Evolutionary conservation across 306 rosid genomes (phyloP), one percentile per base, ranked within the genome.

Genomic region (Vicia sativa): DNA sequence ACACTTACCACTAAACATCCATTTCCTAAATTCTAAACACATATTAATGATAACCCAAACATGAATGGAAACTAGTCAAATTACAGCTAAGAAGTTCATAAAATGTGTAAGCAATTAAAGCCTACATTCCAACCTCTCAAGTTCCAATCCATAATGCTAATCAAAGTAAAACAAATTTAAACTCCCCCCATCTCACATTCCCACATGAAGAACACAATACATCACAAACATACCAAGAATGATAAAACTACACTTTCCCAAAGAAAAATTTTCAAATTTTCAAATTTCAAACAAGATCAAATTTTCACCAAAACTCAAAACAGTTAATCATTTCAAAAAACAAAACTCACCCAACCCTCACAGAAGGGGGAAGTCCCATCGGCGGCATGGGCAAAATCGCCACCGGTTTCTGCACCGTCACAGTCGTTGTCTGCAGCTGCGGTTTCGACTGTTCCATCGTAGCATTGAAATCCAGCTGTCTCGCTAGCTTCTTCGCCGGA

Each of bases 391-490:
- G 82, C 37, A 73, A 57, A 35, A 62, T 56, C 69, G 63, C 64
- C 44, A 64, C 70, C 54, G 78, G 76, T 38, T 63, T 78, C 65
- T 64, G 78, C 26, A 77, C n/a, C 49, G 77, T 15, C 28, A 77
- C 81, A 66, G 79, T 74, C 78, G 9, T 39, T 10, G 67, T 35
- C 4, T 67, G 73, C 34, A 12, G 55, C 31, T 69, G 85, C 29
- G 76, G 72, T 68, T 80, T 87, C 21, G 74, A 56, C 15, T 78
- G 81, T 29, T 81, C 89, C 54, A 79, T 80, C 72, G 71, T 31
- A 35, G 83, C 91, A 2, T 90, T 87, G 77, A 95, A 95, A 86
- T 90, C 95, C 58, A 95, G 97, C 88, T 95, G 99, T 81, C 97
- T 81, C 56, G 92, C 97, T 7, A 88, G 88, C 82, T 91, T 95